A percentile compares a stretch with the other conserved stretches of the same genome.
Conservation (phyloP, 1,139 yeast species). For the Kurtzmaniella quercitrusa region DNA sequence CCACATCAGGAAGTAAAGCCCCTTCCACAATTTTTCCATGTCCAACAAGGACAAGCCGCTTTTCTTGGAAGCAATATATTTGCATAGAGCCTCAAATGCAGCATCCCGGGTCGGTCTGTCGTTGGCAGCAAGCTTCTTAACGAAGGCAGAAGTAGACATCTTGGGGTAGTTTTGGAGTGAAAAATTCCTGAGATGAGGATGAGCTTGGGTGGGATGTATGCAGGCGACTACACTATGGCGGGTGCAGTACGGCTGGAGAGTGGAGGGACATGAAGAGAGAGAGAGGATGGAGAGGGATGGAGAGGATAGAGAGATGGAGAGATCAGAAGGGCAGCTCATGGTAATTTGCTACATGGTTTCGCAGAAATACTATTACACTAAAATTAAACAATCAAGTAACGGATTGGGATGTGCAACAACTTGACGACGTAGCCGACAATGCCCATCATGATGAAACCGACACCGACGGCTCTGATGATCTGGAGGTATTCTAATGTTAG, state of each 20-base stretch:
- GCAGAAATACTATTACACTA: neutral
- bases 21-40: constrained; percentile 87
- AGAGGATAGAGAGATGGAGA: neutral
- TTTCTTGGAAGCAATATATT: constrained; percentile 43
- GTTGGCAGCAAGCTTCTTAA: constrained; percentile 81
- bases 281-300: neutral
- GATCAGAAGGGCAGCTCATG: neutral
- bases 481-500: constrained; percentile 62
- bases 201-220: neutral
- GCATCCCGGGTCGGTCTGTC: constrained; percentile 70
- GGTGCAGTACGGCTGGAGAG: neutral
- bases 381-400: constrained; percentile 84
- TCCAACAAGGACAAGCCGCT: constrained; percentile 37
- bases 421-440: constrained; percentile 95
- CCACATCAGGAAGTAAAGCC: constrained; percentile 93
- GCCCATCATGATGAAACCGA: constrained; percentile 97
- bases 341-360: neutral
- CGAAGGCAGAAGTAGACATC: constrained; percentile 45
- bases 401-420: constrained; percentile 92
- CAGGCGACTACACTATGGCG: too few species aligned
- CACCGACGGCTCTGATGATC: constrained; percentile 92
- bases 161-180: neutral
- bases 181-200: constrained; percentile 1
- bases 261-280: neutral
- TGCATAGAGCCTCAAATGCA: constrained; percentile 65